These are phyloP conservation scores for Gnomoniopsis smithogilvyi DNA, from an alignment of 2,329 filamentous ascomycete genomes.

Conservation along the genomic window DNA sequence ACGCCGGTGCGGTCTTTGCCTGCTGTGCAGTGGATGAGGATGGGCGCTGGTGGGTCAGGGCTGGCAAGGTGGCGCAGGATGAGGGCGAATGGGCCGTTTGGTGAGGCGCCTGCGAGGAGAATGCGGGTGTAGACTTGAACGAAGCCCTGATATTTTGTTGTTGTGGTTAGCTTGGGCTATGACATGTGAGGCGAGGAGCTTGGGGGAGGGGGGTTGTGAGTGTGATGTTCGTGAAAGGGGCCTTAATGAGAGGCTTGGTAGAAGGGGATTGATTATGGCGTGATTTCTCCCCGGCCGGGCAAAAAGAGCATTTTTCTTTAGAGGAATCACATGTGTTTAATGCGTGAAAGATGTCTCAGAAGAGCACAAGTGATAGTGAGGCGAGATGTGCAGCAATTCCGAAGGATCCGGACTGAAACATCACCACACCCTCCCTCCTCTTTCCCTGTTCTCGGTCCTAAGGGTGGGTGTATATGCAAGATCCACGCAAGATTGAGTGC, in stretches of 20 bases:
- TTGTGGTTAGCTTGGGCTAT: background rate
- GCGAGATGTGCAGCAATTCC: background rate
- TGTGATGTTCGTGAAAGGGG: background rate
- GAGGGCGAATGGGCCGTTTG: slow-evolving; percentile 44
- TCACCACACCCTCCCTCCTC: background rate
- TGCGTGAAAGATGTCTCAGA: background rate
- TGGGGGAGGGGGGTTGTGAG: background rate
- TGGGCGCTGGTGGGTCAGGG: slow-evolving; percentile 36
- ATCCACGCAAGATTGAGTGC: background rate
- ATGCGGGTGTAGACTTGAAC: slow-evolving; percentile 62
- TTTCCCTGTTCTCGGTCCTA: background rate
- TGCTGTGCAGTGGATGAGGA: slow-evolving; percentile 71
- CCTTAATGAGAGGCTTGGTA: background rate
- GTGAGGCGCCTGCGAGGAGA: slow-evolving; percentile 45
- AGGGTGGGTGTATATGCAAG: background rate
- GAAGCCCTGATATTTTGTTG: slow-evolving; percentile 48
- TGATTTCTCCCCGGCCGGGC: background rate
- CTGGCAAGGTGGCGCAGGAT: slow-evolving; percentile 54
- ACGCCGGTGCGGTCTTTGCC: slow-evolving; percentile 78
- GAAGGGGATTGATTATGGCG: background rate
- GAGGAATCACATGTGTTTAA: background rate
- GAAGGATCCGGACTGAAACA: background rate
- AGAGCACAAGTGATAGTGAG: background rate
- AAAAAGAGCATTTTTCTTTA: background rate
- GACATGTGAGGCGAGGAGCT: background rate